Evolutionary conservation across 768 basidiomycete species (phyloP).

Genomic region (Asterophora parasitica): DNA sequence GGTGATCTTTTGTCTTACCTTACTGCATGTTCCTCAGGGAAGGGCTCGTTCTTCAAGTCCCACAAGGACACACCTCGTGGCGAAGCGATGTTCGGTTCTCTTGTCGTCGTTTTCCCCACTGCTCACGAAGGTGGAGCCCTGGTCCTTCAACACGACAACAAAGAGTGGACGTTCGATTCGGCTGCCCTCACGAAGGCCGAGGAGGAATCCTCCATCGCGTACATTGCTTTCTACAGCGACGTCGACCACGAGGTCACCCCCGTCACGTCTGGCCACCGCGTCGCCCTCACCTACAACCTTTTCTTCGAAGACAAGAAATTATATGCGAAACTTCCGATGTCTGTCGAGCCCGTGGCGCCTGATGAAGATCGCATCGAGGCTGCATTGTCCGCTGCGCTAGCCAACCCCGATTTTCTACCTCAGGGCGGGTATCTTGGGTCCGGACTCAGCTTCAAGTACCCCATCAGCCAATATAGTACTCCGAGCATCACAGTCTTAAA

Average conservation of each 20-base stretch:
- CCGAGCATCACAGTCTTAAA: conserved; percentile 19
- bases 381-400: conserved; percentile 23
- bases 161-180: conserved; percentile 33
- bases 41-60: conserved; percentile 44
- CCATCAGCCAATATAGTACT: conserved; percentile 14
- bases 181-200: conserved; percentile 9
- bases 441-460: conserved; percentile 33
- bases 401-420: conserved; percentile 30
- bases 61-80: conserved; percentile 45
- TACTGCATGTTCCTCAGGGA: conserved; percentile 19
- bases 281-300: conserved; percentile 41
- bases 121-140: conserved; percentile 41
- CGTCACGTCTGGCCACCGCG: conserved; percentile 32
- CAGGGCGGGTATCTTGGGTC: conserved; percentile 37
- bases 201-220: conserved; percentile 30
- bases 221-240: conserved; percentile 34
- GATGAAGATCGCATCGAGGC: conserved; percentile 7
- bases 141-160: conserved; percentile 26
- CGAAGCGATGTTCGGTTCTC: conserved; percentile 44
- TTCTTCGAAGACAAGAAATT: conserved; percentile 18
- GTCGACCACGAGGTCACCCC: conserved; percentile 36
- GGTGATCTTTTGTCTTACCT: no score
- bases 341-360: conserved; percentile 7
- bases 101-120: conserved; percentile 47
- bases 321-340: not conserved